phyloP scores from a whole-genome alignment of 441 rosid genomes.

The Erysimum pusillum region DNA sequence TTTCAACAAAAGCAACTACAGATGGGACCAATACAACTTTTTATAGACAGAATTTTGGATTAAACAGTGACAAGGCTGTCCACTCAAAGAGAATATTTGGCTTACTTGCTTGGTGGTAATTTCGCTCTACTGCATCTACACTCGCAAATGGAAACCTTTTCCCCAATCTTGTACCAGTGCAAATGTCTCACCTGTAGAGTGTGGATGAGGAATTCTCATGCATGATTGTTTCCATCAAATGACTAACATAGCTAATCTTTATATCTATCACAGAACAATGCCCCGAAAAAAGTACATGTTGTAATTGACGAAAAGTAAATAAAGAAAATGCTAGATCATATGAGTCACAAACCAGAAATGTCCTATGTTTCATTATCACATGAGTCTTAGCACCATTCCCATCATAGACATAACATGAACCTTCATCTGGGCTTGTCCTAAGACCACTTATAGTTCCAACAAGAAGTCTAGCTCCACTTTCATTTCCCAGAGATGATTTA shows the following conservation, averaged over 20 bases:
- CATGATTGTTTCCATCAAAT: constrained; percentile 5
- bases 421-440: constrained; percentile 81
- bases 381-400: constrained; percentile 82
- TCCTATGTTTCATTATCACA: constrained; percentile 88
- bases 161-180: constrained; percentile 85
- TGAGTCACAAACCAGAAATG: constrained; percentile 78
- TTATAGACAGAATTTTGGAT: background rate
- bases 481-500: constrained; percentile 44
- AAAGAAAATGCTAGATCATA: constrained; percentile 33
- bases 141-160: constrained; percentile 81
- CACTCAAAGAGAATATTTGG: constrained; percentile 2
- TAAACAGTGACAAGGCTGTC: background rate
- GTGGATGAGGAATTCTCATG: constrained; percentile 30
- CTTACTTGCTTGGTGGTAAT: constrained; percentile 97
- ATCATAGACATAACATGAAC: constrained; percentile 82
- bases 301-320: constrained; percentile 15
- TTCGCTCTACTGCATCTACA: constrained; percentile 91
- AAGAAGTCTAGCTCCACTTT: constrained; percentile 56
- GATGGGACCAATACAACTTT: background rate
- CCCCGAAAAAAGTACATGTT: constrained; percentile 3
- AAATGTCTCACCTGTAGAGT: constrained; percentile 85
- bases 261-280: constrained; percentile 20
- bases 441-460: constrained; percentile 81
- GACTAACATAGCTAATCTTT: constrained; percentile 18
- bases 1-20: constrained; percentile 2